Conservation (phyloP, 441 rosid species). For the Pelargonium cotyledonis region DNA sequence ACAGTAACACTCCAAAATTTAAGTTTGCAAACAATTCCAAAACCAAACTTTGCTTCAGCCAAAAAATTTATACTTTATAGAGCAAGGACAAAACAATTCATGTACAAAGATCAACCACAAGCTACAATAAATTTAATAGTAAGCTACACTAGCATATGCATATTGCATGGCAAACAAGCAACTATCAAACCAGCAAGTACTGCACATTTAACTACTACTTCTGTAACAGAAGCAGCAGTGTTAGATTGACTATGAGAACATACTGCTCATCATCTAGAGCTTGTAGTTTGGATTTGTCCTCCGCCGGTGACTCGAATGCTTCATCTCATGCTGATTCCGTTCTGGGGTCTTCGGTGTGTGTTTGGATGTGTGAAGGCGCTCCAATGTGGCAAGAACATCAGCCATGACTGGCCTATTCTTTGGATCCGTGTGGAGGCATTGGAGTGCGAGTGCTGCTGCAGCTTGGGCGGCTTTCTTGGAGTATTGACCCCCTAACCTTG, state of each 20-base stretch:
- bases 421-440: slow-evolving; percentile 56
- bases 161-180: too few relatives aligned
- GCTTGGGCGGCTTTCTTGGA: slow-evolving; percentile 65
- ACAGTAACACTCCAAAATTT: too few relatives aligned
- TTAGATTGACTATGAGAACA: not conserved
- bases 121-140: too few relatives aligned
- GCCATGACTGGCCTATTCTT: slow-evolving; percentile 55
- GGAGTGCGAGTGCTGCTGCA: slow-evolving; percentile 59
- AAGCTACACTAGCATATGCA: too few relatives aligned
- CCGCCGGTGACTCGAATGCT: not conserved
- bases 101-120: too few relatives aligned
- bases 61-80: too few relatives aligned
- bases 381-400: slow-evolving; percentile 39
- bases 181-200: too few relatives aligned
- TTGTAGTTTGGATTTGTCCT: not conserved
- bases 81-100: too few relatives aligned
- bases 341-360: not conserved
- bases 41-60: too few relatives aligned
- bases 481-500: slow-evolving; percentile 75
- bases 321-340: not conserved
- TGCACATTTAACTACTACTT: too few relatives aligned
- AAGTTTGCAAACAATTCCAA: too few relatives aligned
- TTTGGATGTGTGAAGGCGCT: slow-evolving; percentile 29
- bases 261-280: not conserved
- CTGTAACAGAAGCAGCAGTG: too few relatives aligned